Percentiles rank a stretch among this genome's conserved stretches.
Evolutionary conservation across 176 grass and related monocot species (phyloP).

Genomic region (Carex cristatella): DNA sequence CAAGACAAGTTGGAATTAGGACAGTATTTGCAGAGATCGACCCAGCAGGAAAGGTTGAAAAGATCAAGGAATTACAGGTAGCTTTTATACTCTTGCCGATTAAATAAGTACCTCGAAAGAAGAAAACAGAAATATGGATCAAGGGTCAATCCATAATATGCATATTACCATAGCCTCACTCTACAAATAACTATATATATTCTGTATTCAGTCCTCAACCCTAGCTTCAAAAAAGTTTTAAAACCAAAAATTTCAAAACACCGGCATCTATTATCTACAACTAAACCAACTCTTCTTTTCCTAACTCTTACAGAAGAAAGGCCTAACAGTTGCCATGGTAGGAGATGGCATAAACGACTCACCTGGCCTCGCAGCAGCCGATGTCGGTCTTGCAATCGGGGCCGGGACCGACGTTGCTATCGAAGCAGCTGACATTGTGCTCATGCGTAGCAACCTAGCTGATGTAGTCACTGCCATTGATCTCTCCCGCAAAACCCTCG

Average conservation of each 20-base stretch:
- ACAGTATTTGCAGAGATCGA: conserved; percentile 75
- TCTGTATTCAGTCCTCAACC: background rate
- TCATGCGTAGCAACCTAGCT: conserved; percentile 84
- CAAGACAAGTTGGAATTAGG: conserved; percentile 75
- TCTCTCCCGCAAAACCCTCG: conserved; percentile 77
- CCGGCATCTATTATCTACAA: background rate
- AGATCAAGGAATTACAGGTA: conserved; percentile 95
- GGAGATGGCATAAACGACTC: conserved; percentile 91
- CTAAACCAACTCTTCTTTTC: background rate
- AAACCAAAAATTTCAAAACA: background rate
- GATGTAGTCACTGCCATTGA: conserved; percentile 91
- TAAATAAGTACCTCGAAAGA: background rate
- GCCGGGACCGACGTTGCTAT: conserved; percentile 87
- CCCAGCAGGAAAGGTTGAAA: conserved; percentile 85
- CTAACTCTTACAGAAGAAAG: conserved; percentile 47
- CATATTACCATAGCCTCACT: too few species aligned
- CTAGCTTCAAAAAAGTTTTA: background rate
- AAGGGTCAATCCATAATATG: too few species aligned
- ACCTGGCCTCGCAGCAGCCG: conserved; percentile 63
- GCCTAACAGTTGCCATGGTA: conserved; percentile 80
- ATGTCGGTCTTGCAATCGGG: conserved; percentile 83
- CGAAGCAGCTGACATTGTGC: conserved; percentile 73
- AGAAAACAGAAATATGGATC: too few species aligned
- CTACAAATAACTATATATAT: background rate
- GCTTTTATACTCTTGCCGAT: background rate